Percentiles rank a stretch among this genome's conserved stretches.
Conservation (phyloP, 805 yeast genomes). For the Debaryomyces prosopidis region DNA sequence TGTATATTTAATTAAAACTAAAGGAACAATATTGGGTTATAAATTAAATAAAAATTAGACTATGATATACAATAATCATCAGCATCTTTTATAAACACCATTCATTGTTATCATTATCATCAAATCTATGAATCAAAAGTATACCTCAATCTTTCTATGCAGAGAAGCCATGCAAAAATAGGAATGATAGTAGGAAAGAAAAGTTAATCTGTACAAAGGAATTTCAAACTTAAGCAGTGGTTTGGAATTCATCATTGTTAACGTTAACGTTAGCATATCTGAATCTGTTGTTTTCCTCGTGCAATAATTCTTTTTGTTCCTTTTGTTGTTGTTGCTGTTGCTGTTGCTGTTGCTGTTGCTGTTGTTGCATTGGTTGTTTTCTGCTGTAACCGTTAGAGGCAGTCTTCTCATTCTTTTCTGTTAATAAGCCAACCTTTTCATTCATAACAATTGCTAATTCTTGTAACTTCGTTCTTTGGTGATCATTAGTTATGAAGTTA, state of each 20-base stretch:
- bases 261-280: slow-evolving; percentile 46
- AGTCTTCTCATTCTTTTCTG: slow-evolving; percentile 83
- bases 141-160: slow-evolving; percentile 1
- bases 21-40: slow-evolving; percentile 1
- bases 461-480: slow-evolving; percentile 81
- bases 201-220: background rate
- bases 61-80: background rate
- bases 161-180: slow-evolving; percentile 9
- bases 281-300: slow-evolving; percentile 41
- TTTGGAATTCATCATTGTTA: slow-evolving; percentile 46
- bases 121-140: slow-evolving; percentile 1
- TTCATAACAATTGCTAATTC: slow-evolving; percentile 82
- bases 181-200: background rate
- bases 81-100: slow-evolving; percentile 1
- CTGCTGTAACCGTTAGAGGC: slow-evolving; percentile 70
- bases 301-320: slow-evolving; percentile 29
- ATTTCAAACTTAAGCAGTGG: slow-evolving; percentile 18
- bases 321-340: slow-evolving; percentile 33
- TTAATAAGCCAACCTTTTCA: slow-evolving; percentile 73
- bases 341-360: slow-evolving; percentile 33
- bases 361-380: slow-evolving; percentile 37
- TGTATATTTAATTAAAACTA: slow-evolving; percentile 1
- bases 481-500: slow-evolving; percentile 66
- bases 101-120: slow-evolving; percentile 2
- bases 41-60: slow-evolving; percentile 1